phyloP scores from a whole-genome alignment of 176 grass and related monocot genomes.

The Hsuehochloa calcarea region DNA sequence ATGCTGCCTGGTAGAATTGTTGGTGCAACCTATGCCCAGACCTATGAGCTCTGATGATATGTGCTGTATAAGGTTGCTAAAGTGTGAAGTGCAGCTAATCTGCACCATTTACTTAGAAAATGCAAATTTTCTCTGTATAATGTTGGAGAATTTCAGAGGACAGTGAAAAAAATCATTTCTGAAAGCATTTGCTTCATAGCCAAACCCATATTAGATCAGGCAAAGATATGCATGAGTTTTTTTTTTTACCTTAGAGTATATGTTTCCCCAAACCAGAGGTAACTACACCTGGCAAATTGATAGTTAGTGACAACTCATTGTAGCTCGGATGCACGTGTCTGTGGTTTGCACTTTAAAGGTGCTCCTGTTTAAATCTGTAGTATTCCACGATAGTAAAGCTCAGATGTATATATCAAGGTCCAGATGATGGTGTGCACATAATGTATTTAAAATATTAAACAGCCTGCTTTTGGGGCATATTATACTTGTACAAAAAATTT shows the following conservation, averaged over 20 bases:
- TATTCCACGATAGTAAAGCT: not conserved
- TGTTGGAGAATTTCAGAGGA: not conserved
- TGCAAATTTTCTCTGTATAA: not conserved
- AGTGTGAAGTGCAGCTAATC: not conserved
- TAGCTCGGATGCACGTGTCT: not conserved
- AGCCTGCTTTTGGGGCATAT: not conserved
- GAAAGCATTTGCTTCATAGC: not conserved
- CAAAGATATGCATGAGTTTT: not conserved
- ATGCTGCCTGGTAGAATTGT: not conserved
- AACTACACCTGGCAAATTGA: not conserved
- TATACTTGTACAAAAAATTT: not conserved
- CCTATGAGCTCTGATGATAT: not conserved
- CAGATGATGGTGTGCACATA: not conserved
- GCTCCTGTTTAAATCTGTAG: not conserved
- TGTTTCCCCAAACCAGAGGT: not conserved
- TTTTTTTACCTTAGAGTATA: not conserved
- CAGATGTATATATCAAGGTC: not conserved
- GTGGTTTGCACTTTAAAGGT: not conserved
- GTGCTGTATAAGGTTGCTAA: not conserved
- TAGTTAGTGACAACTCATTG: not conserved
- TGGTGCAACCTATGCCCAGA: not conserved
- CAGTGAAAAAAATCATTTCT: not conserved
- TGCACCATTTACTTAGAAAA: not conserved
- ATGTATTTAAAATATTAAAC: not conserved
- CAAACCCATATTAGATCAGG: not conserved